A percentile compares a stretch with the other conserved stretches of the same genome.
Evolutionary conservation across 768 basidiomycete species (phyloP).

Genomic region (Podaxis sp.): DNA sequence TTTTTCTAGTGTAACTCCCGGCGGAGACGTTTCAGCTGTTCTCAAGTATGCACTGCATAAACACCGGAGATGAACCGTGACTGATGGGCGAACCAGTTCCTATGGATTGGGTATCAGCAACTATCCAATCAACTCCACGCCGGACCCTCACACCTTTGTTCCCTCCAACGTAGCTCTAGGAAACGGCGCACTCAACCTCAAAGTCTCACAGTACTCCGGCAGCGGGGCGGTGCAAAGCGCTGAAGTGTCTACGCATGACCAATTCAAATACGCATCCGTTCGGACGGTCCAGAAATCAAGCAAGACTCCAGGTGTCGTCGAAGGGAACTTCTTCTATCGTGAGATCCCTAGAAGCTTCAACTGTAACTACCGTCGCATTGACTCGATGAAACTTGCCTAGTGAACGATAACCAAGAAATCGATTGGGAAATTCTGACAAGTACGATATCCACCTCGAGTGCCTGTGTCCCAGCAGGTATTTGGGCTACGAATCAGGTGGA

Average conservation of each 20-base stretch:
- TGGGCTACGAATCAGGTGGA: constrained; percentile 32
- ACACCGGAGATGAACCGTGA: not conserved
- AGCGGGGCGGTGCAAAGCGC: constrained; percentile 24
- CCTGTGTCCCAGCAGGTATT: constrained; percentile 27
- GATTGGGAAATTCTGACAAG: constrained; percentile 33
- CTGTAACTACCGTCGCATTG: not conserved
- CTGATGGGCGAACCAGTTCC: constrained; percentile 11
- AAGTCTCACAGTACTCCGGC: constrained; percentile 27
- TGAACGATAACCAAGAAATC: constrained; percentile 26
- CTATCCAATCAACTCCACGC: constrained; percentile 15
- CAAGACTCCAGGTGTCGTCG: constrained; percentile 26
- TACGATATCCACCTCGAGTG: constrained; percentile 22
- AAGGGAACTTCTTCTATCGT: constrained; percentile 35
- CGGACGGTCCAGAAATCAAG: constrained; percentile 31
- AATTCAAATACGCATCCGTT: constrained; percentile 29
- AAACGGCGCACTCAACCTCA: constrained; percentile 27
- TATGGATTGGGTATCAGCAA: constrained; percentile 26
- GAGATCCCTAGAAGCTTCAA: constrained; percentile 6
- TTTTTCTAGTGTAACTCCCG: constrained; percentile 21
- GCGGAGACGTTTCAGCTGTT: constrained; percentile 17
- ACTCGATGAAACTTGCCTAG: constrained; percentile 11
- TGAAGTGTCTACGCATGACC: constrained; percentile 24
- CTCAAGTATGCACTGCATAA: constrained; percentile 17
- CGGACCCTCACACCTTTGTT: constrained; percentile 22
- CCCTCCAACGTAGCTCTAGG: constrained; percentile 27